Evolutionary conservation across 768 basidiomycete genomes (phyloP), one percentile per base, ranked within the genome.

Genomic region (Mycena capillaripes): DNA sequence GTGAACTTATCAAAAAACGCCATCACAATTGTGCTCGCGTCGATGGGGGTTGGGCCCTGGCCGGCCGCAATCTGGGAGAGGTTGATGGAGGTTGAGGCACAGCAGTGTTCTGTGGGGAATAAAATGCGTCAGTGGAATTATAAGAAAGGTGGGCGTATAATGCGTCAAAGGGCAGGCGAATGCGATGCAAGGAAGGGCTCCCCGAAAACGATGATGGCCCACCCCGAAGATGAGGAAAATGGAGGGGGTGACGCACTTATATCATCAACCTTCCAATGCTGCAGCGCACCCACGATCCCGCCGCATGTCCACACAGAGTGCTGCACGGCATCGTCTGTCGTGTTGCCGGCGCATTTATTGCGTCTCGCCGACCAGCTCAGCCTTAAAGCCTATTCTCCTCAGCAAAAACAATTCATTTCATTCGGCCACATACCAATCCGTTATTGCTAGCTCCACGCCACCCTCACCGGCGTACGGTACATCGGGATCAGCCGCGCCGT

Each of bases 231-330:
- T n/a, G n/a, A n/a, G 40, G 42, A 19, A 17, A 21, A 17, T 17
- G 1, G 16, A 23, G n/a, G n/a, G n/a, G n/a, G n/a, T n/a, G 16
- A 63, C 71, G 9, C 19, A 72, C 72, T 10, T 69, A 73, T 73
- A 52, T 52, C 62, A 30, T 73, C 72, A 16, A 70, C 63, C 52
- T 73, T 73, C 46, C 46, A 73, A 32, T 73, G 72, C 53, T 73
- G 63, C 63, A 73, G 14, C 4, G 58, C 30, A 8, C 69, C 69
- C 19, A 44, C 63, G 17, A 69, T 50, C 0, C 63, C 69, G 17
- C 36, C 25, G 44, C 68, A 70, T 36, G 21, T 32, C 68, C 72
- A 70, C 2, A 10, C 9, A 19, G 6, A 61, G 44, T 70, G 68
- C 38, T 73, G 72, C 23, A 70, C 69, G 38, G 40, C 42, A 25